These are phyloP conservation scores for Pyricularia pennisetigena DNA, from an alignment of 2,329 filamentous ascomycete genomes.

Conservation along the genomic window DNA sequence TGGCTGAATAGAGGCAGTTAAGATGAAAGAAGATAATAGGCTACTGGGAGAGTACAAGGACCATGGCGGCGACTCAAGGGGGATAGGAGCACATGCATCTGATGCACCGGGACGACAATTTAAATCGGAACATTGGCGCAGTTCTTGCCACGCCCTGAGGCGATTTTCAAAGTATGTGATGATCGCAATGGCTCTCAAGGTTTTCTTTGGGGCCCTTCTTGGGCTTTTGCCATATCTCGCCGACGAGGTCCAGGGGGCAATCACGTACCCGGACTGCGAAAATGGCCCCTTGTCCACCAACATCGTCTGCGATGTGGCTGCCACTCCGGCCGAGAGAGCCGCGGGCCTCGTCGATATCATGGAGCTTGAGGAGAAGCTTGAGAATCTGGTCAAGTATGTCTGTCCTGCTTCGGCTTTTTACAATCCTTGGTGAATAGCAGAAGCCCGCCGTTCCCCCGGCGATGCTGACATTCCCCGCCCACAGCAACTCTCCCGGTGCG, in stretches of 20 bases:
- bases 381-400: slow-evolving; percentile 21
- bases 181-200: neutral
- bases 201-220: neutral
- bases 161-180: neutral
- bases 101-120: neutral
- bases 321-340: slow-evolving; percentile 18
- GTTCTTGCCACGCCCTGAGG: neutral
- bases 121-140: neutral
- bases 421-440: slow-evolving; percentile 41
- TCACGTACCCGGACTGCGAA: neutral
- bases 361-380: slow-evolving; percentile 22
- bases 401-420: neutral
- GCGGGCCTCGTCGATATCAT: slow-evolving; percentile 19
- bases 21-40: neutral
- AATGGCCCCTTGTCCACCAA: slow-evolving; percentile 8
- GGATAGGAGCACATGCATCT: neutral
- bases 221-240: neutral
- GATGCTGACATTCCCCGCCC: neutral
- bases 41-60: neutral
- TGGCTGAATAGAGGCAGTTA: neutral
- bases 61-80: neutral
- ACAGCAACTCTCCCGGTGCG: slow-evolving; percentile 2
- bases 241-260: neutral
- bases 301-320: slow-evolving; percentile 18
- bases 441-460: neutral